Evolutionary conservation across 805 yeast genomes (phyloP).

Genomic region (Blastobotrys terrestris): DNA sequence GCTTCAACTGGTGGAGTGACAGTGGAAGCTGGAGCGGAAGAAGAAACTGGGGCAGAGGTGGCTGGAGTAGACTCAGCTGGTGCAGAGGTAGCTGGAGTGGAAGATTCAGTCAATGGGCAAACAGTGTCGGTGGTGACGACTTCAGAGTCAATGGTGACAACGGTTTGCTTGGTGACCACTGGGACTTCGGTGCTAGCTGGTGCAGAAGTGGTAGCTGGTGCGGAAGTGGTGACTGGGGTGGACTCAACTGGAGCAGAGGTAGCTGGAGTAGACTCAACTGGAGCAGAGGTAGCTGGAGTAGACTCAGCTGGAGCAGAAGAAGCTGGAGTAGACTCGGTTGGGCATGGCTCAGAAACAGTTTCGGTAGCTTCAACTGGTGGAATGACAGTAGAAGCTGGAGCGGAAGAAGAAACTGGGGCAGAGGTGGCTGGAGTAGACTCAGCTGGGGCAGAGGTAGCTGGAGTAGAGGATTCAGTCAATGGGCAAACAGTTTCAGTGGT

Average conservation of each 20-base stretch:
- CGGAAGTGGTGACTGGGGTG: constrained; percentile 6
- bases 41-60: constrained; percentile 4
- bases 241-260: constrained; percentile 9
- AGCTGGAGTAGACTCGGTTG: constrained; percentile 2
- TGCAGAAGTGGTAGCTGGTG: constrained; percentile 3
- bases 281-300: too few species aligned
- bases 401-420: not conserved
- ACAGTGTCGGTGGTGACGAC: constrained; percentile 1
- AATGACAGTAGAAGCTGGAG: not conserved
- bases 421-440: constrained; percentile 4
- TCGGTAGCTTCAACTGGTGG: constrained; percentile 2
- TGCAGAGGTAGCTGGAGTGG: constrained; percentile 1
- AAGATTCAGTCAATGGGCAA: not conserved
- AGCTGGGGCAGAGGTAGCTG: constrained; percentile 3
- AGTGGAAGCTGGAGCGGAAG: constrained; percentile 4
- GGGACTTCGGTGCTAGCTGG: constrained; percentile 8
- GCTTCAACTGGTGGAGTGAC: constrained; percentile 2
- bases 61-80: constrained; percentile 6
- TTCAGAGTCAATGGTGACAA: constrained; percentile 3
- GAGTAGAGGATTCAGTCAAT: not conserved
- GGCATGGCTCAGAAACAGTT: constrained; percentile 1
- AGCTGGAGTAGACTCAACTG: constrained; percentile 2
- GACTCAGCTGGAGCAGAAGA: constrained; percentile 5
- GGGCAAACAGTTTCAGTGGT: constrained; percentile 2
- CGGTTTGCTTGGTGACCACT: not conserved